Evolutionary conservation across 768 basidiomycete species (phyloP).

Genomic region (Lentinula sp.): DNA sequence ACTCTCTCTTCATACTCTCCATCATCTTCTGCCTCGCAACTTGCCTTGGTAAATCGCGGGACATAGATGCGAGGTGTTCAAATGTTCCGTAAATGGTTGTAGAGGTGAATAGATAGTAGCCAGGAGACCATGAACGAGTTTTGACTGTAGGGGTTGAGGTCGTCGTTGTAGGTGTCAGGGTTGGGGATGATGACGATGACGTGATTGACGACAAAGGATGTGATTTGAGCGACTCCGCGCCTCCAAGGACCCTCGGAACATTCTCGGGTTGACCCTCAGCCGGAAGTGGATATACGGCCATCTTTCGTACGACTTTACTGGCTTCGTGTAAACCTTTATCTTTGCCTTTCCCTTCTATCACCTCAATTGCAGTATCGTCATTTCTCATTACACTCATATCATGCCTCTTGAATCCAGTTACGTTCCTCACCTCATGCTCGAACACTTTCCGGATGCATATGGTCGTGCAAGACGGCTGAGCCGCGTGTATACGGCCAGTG

Average conservation of each 20-base stretch:
- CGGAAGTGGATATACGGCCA: conserved; percentile 56
- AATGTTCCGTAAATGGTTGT: conserved; percentile 44
- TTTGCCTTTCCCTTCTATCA: conserved; percentile 2
- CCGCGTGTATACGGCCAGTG: conserved; percentile 41
- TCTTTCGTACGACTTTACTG: conserved; percentile 8
- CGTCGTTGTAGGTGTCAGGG: background rate
- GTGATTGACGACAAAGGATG: background rate
- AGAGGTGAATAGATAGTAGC: conserved; percentile 71
- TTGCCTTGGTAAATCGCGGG: conserved; percentile 47
- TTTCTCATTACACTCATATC: conserved; percentile 8
- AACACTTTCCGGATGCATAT: conserved; percentile 58
- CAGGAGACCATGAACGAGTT: conserved; percentile 63
- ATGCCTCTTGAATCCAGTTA: conserved; percentile 39
- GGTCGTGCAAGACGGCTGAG: conserved; percentile 45
- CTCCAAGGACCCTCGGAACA: conserved; percentile 39
- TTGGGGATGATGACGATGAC: background rate
- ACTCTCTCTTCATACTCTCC: conserved; percentile 34
- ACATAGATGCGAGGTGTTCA: conserved; percentile 58
- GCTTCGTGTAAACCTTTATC: conserved; percentile 13
- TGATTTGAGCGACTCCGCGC: conserved; percentile 27
- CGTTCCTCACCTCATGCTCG: conserved; percentile 57
- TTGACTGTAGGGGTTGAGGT: conserved; percentile 17
- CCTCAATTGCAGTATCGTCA: background rate
- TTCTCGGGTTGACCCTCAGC: conserved; percentile 55
- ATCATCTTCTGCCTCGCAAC: conserved; percentile 31